A percentile compares a stretch with the other conserved stretches of the same genome.
Conservation (phyloP, 2,329 filamentous ascomycete species). For the Corinectria fuckeliana region DNA sequence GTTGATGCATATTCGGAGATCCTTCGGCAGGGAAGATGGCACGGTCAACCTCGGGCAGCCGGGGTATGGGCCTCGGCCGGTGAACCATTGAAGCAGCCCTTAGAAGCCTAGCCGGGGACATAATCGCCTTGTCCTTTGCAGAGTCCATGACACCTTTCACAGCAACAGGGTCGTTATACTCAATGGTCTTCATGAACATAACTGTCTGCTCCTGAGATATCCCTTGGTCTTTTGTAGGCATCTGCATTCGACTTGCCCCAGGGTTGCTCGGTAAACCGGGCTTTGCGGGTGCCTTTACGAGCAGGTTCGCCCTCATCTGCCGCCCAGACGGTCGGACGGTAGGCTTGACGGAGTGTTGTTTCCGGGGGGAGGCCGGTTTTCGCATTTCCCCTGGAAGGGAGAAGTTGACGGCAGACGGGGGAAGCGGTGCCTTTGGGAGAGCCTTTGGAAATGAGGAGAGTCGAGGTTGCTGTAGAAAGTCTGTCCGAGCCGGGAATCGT, state of each 20-base stretch:
- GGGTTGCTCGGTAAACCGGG: constrained; percentile 58
- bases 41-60: constrained; percentile 54
- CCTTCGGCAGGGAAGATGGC: constrained; percentile 55
- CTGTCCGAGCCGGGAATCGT: background rate
- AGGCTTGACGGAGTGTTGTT: constrained; percentile 37
- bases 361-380: constrained; percentile 39
- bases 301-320: constrained; percentile 40
- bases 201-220: constrained; percentile 52
- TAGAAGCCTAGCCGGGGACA: constrained; percentile 27
- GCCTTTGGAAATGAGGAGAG: background rate
- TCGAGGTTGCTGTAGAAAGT: background rate
- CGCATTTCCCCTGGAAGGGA: constrained; percentile 32
- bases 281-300: constrained; percentile 52
- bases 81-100: constrained; percentile 50
- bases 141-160: constrained; percentile 58
- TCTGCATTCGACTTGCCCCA: constrained; percentile 45
- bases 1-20: constrained; percentile 45
- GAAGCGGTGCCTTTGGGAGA: constrained; percentile 4
- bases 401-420: constrained; percentile 28
- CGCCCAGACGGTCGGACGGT: constrained; percentile 43
- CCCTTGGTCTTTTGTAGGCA: constrained; percentile 36
- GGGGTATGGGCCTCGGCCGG: constrained; percentile 62
- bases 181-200: constrained; percentile 63
- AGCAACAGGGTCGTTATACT: constrained; percentile 58
- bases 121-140: constrained; percentile 40